Conservation (phyloP, 2,329 filamentous ascomycete genomes). For the Cylindrodendrum hubeiense region DNA sequence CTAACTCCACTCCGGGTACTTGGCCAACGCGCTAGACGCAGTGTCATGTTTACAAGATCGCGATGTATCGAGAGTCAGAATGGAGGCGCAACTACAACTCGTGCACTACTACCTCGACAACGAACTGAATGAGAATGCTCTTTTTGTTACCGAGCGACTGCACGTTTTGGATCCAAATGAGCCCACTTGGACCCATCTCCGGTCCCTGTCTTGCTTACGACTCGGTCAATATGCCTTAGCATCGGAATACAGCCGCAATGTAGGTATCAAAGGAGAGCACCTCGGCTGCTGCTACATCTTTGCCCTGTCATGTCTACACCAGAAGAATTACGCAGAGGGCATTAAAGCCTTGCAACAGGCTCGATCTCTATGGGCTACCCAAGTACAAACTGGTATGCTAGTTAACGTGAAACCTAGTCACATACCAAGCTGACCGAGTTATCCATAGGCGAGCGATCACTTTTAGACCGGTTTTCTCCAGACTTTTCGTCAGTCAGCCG, state of each 20-base stretch:
- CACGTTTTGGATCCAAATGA: slow-evolving; percentile 27
- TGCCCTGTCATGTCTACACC: slow-evolving; percentile 28
- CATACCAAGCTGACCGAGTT: no score
- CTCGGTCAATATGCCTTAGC: slow-evolving; percentile 23
- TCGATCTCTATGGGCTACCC: slow-evolving; percentile 17
- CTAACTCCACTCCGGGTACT: no score
- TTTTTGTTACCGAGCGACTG: slow-evolving; percentile 25
- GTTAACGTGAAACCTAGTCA: not conserved
- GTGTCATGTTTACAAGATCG: not conserved
- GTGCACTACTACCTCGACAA: slow-evolving; percentile 28
- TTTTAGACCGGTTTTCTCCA: slow-evolving; percentile 28
- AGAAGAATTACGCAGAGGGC: slow-evolving; percentile 29
- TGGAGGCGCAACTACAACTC: slow-evolving; percentile 18
- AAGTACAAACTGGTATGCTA: slow-evolving; percentile 18
- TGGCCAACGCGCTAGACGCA: no score
- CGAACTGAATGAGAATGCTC: slow-evolving; percentile 26
- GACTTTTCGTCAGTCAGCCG: slow-evolving; percentile 27
- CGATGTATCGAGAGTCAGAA: not conserved
- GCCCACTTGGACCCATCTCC: slow-evolving; percentile 32
- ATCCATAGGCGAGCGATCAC: slow-evolving; percentile 7
- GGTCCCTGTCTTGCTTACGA: slow-evolving; percentile 32
- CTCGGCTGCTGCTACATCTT: slow-evolving; percentile 34
- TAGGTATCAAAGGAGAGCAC: slow-evolving; percentile 21
- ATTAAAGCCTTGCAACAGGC: slow-evolving; percentile 30
- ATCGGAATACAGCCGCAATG: slow-evolving; percentile 17